These are phyloP conservation scores for Triticum monococcum DNA, from an alignment of 176 grass and related monocot species.

Conservation along the genomic window DNA sequence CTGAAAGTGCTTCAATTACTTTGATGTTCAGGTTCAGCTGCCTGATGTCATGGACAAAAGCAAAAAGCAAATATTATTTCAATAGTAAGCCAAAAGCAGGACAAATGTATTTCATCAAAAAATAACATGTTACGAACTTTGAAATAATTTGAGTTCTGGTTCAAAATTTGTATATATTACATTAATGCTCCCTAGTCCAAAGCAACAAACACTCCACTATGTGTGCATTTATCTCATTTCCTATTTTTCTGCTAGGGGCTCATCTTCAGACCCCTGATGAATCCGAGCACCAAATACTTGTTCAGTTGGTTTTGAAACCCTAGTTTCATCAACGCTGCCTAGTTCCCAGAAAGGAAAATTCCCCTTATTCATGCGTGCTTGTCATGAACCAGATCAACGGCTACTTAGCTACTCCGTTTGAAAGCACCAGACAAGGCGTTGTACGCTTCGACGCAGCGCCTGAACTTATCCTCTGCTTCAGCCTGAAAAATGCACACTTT, in stretches of 20 bases:
- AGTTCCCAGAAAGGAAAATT: neutral
- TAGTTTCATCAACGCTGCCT: neutral
- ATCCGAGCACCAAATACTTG: neutral
- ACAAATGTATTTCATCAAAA: too few relatives aligned
- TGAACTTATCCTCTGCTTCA: slow-evolving; percentile 72
- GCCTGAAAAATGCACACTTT: slow-evolving; percentile 26
- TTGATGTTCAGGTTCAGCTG: neutral
- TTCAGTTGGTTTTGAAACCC: neutral
- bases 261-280: neutral
- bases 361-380: neutral
- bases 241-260: neutral
- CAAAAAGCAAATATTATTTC: neutral
- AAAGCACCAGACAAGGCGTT: slow-evolving; percentile 30
- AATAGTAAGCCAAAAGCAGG: neutral
- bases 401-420: slow-evolving; percentile 33
- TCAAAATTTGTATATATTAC: neutral
- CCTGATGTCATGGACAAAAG: neutral
- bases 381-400: neutral
- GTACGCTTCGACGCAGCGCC: slow-evolving; percentile 55
- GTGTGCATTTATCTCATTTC: neutral
- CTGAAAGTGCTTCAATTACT: neutral
- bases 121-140: too few relatives aligned
- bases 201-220: neutral
- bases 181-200: neutral
- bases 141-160: neutral